phyloP scores from a whole-genome alignment of 192 early-diverging fungal genomes.

The Piromyces finnis region DNA sequence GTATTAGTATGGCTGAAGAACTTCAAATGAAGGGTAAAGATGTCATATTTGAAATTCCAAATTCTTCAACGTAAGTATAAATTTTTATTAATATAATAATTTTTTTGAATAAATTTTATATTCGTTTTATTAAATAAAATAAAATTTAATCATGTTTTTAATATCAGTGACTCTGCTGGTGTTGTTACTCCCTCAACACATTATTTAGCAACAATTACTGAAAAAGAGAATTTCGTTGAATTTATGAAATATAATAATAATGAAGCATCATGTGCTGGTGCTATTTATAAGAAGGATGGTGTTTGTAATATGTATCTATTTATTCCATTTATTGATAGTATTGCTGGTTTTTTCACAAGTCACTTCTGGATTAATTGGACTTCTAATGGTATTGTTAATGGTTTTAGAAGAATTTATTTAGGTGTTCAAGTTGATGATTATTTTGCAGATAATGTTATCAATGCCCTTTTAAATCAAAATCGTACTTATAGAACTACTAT shows the following conservation, averaged over 20 bases:
- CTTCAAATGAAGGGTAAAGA: neutral
- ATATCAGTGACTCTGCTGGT: too few species aligned
- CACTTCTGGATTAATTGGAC: too few species aligned
- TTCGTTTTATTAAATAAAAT: too few species aligned
- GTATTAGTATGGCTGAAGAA: neutral
- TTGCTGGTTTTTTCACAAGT: neutral
- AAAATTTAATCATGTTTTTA: too few species aligned
- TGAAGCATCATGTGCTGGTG: too few species aligned
- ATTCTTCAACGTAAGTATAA: neutral
- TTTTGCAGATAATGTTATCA: neutral
- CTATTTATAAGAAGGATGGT: too few species aligned
- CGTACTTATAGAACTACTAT: neutral
- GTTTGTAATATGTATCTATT: neutral
- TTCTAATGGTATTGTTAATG: neutral
- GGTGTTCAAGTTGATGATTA: neutral
- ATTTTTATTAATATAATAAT: too few species aligned
- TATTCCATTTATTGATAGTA: neutral
- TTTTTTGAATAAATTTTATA: too few species aligned
- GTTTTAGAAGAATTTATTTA: neutral
- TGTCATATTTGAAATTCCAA: neutral
- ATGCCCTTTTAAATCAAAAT: neutral
- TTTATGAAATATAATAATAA: too few species aligned
- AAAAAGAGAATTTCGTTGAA: too few species aligned
- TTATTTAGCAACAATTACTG: too few species aligned
- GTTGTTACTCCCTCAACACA: too few species aligned